phyloP scores from a whole-genome alignment of 305 asterid genomes.

The Stenogyne calaminthoides region DNA sequence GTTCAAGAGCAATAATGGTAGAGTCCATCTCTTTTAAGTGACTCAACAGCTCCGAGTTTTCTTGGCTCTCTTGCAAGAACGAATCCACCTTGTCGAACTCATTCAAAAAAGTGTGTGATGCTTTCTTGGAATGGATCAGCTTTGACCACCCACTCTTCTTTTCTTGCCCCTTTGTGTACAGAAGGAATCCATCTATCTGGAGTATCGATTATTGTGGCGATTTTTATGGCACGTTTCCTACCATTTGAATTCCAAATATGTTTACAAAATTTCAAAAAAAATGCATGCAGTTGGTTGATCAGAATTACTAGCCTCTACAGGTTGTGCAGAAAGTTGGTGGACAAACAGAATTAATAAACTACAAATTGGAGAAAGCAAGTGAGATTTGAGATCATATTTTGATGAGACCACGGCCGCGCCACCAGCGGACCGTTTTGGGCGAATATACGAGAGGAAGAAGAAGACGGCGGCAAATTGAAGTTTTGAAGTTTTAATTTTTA shows the following conservation, averaged over 20 bases:
- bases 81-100: conserved; percentile 31
- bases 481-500: too few species aligned
- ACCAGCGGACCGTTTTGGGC: too few species aligned
- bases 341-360: too few species aligned
- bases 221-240: conserved; percentile 20
- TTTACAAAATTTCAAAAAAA: too few species aligned
- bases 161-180: conserved; percentile 16
- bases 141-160: conserved; percentile 29
- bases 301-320: too few species aligned
- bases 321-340: too few species aligned
- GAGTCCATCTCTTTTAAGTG: conserved; percentile 37
- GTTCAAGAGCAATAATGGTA: conserved; percentile 31
- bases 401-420: too few species aligned
- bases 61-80: conserved; percentile 21
- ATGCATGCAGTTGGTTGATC: neutral
- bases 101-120: conserved; percentile 5
- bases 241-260: neutral
- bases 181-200: conserved; percentile 21
- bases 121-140: conserved; percentile 22
- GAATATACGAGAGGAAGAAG: too few species aligned
- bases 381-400: too few species aligned
- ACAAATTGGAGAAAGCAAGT: too few species aligned
- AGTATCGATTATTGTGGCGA: conserved; percentile 1
- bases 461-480: too few species aligned
- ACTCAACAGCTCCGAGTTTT: conserved; percentile 20